A percentile compares a stretch with the other conserved stretches of the same genome.
Conservation (phyloP, 495 filamentous ascomycete genomes). For the Articulospora tetracladia region DNA sequence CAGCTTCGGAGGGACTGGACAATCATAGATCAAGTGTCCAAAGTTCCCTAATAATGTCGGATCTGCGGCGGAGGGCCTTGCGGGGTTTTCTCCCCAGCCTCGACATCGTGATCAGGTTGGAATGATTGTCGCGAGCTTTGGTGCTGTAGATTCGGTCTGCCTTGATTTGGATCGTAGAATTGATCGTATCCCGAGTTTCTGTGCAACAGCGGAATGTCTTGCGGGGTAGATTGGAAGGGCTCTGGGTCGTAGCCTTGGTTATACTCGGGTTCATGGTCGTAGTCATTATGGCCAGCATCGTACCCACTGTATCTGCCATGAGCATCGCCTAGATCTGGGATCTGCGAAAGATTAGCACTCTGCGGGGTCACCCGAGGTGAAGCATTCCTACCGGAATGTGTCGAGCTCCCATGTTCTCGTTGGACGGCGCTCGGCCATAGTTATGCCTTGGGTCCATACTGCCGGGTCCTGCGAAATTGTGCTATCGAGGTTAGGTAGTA, state of each 20-base stretch:
- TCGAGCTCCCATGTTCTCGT: background rate
- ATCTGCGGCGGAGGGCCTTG: background rate
- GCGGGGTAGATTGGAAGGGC: conserved; percentile 21
- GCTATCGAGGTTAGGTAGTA: background rate
- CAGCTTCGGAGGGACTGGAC: conserved; percentile 84
- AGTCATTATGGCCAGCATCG: conserved; percentile 72
- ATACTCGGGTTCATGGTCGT: conserved; percentile 79
- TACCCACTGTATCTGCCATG: conserved; percentile 49
- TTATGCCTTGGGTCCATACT: background rate
- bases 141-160: background rate
- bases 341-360: background rate
- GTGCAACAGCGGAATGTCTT: conserved; percentile 42
- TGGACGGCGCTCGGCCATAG: background rate
- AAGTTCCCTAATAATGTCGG: background rate
- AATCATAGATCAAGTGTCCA: conserved; percentile 85
- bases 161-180: conserved; percentile 4
- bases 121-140: background rate
- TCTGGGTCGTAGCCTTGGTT: conserved; percentile 62
- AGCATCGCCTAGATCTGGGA: conserved; percentile 28
- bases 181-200: background rate
- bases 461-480: background rate
- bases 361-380: background rate
- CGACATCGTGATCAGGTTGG: background rate
- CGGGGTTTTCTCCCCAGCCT: conserved; percentile 41
- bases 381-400: background rate